A percentile compares a stretch with the other conserved stretches of the same genome.
phyloP scores from a whole-genome alignment of 2,329 filamentous ascomycete genomes.

The Paecilomyces variotii region DNA sequence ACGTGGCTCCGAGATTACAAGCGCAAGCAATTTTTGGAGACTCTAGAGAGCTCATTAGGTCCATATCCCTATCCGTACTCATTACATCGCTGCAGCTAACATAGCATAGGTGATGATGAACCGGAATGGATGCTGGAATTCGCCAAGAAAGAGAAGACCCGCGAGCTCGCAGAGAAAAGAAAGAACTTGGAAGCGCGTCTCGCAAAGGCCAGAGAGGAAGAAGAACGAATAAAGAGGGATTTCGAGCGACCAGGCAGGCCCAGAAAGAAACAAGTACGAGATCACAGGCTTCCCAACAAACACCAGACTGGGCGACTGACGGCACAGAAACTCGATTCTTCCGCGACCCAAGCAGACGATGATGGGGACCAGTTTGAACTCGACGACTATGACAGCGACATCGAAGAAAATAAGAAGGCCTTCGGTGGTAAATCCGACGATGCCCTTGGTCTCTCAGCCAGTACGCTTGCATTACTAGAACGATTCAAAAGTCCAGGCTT shows the following conservation, averaged over 20 bases:
- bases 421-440: conserved; percentile 21
- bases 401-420: conserved; percentile 33
- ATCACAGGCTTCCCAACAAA: neutral
- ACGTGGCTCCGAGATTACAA: conserved; percentile 89
- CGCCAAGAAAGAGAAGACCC: conserved; percentile 59
- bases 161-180: conserved; percentile 58
- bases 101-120: conserved; percentile 52
- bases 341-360: conserved; percentile 14
- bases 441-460: conserved; percentile 54
- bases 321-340: conserved; percentile 20
- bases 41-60: conserved; percentile 40
- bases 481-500: conserved; percentile 47
- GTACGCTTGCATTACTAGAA: conserved; percentile 66
- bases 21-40: conserved; percentile 48
- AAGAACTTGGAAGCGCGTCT: conserved; percentile 68
- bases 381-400: conserved; percentile 64
- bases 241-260: conserved; percentile 40
- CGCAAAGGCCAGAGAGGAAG: conserved; percentile 52
- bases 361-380: conserved; percentile 67
- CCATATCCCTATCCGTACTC: conserved; percentile 16
- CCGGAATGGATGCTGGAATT: conserved; percentile 80
- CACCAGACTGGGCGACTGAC: neutral
- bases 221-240: conserved; percentile 52
- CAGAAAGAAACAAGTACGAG: conserved; percentile 38
- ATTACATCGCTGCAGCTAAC: neutral